Evolutionary conservation across 1,284 basidiomycete genomes (phyloP), one percentile per base, ranked within the genome.

Genomic region (Ceratobasidium sp.): DNA sequence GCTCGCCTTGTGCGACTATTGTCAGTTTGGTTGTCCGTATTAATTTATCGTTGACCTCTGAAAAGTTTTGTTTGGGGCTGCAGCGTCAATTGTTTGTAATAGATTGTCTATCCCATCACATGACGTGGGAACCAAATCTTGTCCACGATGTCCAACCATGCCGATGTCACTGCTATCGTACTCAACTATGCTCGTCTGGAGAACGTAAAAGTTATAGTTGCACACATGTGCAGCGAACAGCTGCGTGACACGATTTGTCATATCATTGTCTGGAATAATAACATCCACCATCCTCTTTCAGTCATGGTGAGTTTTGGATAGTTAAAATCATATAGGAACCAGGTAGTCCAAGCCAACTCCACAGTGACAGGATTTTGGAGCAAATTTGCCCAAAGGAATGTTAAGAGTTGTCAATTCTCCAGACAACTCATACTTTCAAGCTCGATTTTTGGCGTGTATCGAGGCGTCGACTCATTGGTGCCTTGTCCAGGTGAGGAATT

Each of bases 241-340:
- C 53, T 67, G 2, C 64, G 64, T 3, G 46, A 64, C 36, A 56
- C 51, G 25, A 67, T 67, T 28, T 56, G 23, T n/a, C n/a, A 46
- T n/a, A 30, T 67, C 1, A 56, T 67, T 42, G 25, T 67, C 23
- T 67, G 64, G 64, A 67, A 67, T 23, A 67, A 67, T 40, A 54
- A 54, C 23, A n/a, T 54, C 51, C 18, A 38, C 28, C 62, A 23
- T 2, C 25, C 33, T 5, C 23, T 64, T 16, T 49, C 46, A 21
- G 30, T 23, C 33, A 6, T 21, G 46, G 62, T 64, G 23, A 53
- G 62, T 63, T 7, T 49, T 44, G 16, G 18, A 28, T 44, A 25
- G 16, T 6, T 51, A 9, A 11, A 0, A 21, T 21, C 40, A 46
- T 25, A 18, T 33, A 21, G 36, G 12, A 42, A 21, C 23, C 11